These are phyloP conservation scores for Athelia psychrophila DNA, from an alignment of 1,284 basidiomycete species.

Conservation along the genomic window DNA sequence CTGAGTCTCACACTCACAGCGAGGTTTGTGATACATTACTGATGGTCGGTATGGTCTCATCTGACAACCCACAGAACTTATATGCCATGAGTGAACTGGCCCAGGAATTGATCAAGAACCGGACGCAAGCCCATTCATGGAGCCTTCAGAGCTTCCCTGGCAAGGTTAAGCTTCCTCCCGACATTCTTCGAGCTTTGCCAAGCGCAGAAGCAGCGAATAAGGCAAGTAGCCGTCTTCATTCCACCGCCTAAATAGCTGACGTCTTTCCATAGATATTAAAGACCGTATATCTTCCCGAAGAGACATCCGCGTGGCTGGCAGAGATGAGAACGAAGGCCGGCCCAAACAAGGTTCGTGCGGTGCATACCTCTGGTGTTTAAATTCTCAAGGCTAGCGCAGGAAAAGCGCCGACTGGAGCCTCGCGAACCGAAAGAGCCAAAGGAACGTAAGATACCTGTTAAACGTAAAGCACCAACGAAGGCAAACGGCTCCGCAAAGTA, in stretches of 20 bases:
- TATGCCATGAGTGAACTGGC: slow-evolving; percentile 90
- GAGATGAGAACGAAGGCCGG: slow-evolving; percentile 28
- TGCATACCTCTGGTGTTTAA: background rate
- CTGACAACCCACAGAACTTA: slow-evolving; percentile 58
- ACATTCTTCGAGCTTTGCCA: slow-evolving; percentile 74
- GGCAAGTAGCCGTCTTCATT: slow-evolving; percentile 31
- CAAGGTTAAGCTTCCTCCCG: slow-evolving; percentile 75
- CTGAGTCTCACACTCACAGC: slow-evolving; percentile 60
- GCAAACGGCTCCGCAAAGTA: slow-evolving; percentile 40
- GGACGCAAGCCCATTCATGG: slow-evolving; percentile 72
- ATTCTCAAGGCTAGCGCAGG: slow-evolving; percentile 15
- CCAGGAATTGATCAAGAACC: slow-evolving; percentile 79
- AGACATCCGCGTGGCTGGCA: slow-evolving; percentile 52
- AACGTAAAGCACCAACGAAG: slow-evolving; percentile 39
- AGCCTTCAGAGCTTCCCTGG: slow-evolving; percentile 78
- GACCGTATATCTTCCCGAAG: slow-evolving; percentile 62
- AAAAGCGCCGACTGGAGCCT: slow-evolving; percentile 23
- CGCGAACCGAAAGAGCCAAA: slow-evolving; percentile 19
- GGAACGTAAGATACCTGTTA: slow-evolving; percentile 31
- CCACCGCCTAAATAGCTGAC: slow-evolving; percentile 3
- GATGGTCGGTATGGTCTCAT: slow-evolving; percentile 1
- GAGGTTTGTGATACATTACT: slow-evolving; percentile 46
- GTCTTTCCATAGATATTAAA: slow-evolving; percentile 49
- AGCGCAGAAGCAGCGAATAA: slow-evolving; percentile 60
- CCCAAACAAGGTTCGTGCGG: slow-evolving; percentile 12